These are phyloP conservation scores for Arthrocladium fulminans DNA, from an alignment of 2,329 filamentous ascomycete species.

Conservation along the genomic window DNA sequence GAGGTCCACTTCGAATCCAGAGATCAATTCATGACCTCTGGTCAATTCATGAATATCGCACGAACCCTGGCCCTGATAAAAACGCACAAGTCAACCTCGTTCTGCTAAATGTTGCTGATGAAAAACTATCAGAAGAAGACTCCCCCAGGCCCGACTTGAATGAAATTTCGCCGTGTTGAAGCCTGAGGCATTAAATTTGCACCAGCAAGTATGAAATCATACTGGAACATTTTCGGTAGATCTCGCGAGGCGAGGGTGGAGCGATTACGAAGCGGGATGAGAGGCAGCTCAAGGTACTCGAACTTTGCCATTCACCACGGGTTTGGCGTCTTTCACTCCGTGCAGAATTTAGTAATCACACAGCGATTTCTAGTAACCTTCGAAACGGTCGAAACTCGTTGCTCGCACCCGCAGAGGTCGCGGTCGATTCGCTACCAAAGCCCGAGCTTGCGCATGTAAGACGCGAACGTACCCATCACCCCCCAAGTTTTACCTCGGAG, in stretches of 20 bases:
- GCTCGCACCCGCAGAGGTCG: background rate
- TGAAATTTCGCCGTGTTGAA: too few relatives aligned
- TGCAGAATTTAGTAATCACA: background rate
- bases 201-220: background rate
- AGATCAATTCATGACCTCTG: too few relatives aligned
- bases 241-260: background rate
- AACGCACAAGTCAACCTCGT: too few relatives aligned
- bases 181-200: background rate
- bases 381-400: background rate
- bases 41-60: too few relatives aligned
- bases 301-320: too few relatives aligned
- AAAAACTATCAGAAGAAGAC: too few relatives aligned
- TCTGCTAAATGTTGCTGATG: too few relatives aligned
- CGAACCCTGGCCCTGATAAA: too few relatives aligned
- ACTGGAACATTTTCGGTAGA: background rate
- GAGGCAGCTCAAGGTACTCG: too few relatives aligned
- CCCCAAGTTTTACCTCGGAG: background rate
- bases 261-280: background rate
- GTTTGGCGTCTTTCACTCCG: too few relatives aligned
- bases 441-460: conserved; percentile 8
- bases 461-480: background rate
- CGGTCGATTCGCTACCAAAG: background rate
- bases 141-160: too few relatives aligned
- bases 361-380: background rate
- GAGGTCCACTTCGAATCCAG: too few relatives aligned